Evolutionary conservation across 495 filamentous ascomycete species (phyloP), one percentile per base, ranked within the genome.

Genomic region (Letharia columbiana): DNA sequence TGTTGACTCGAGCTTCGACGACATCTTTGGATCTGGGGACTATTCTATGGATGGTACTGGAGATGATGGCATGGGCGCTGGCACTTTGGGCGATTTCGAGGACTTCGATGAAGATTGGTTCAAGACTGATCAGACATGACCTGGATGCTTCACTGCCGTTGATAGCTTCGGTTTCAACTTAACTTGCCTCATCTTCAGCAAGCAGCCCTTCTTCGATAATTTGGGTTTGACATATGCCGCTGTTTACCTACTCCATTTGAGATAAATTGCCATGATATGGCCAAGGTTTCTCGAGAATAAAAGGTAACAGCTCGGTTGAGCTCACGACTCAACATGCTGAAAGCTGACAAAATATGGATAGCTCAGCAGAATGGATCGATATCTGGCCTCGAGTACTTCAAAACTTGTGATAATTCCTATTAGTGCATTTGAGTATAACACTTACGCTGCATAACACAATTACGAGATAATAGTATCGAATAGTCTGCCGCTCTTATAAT

Each of bases 1-100:
- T 10, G 77, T 76, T 6, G 79, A 77, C n/a, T 80, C 80, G 4
- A 82, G 71, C 62, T 81, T 82, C 42, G 80, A 83, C 60, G 80
- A 83, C 61, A 61, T 82, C 28, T 82, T 83, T 67, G 57, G 39
- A 37, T 52, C 61, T 39, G 63, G 58, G 11, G 66, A 66, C 52
- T 68, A 61, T 41, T 59, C 61, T 20, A 60, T 70, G 59, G 64
- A 54, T 28, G 45, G 44, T 5, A 50, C 33, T n/a, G 66, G 45
- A 42, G 66, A 58, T 9, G 61, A 63, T 31, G 66, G 63, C 20
- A 49, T 67, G 50, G 69, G 66, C 20, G 50, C 58, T 11, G 64
- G 50, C 0, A 66, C 39, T 28, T 41, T 66, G 12, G 69, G 47
- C 10, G 65, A 69, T 45, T 60, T 69, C 52, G 68, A 62, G 8